A percentile compares a stretch with the other conserved stretches of the same genome.
Conservation (phyloP, 257 asterid genomes). For the Ehretia macrophylla region DNA sequence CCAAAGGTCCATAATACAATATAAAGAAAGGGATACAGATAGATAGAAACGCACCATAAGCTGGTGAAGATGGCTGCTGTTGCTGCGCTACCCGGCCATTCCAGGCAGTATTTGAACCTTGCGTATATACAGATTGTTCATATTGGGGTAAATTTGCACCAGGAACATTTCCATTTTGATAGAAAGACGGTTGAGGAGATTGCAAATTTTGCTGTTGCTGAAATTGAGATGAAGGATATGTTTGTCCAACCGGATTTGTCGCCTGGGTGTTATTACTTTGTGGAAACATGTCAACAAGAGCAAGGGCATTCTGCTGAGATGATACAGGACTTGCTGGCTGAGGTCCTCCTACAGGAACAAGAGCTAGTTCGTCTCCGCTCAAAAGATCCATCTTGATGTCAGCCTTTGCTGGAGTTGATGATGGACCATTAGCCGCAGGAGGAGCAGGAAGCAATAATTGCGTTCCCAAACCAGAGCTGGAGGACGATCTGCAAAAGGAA, state of each 20-base stretch:
- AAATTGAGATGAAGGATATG: slow-evolving; percentile 51
- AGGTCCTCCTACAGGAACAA: slow-evolving; percentile 79
- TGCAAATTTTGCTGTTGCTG: slow-evolving; percentile 54
- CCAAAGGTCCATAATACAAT: neutral
- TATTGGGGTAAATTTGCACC: slow-evolving; percentile 43
- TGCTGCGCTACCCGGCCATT: slow-evolving; percentile 56
- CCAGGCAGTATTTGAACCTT: slow-evolving; percentile 58
- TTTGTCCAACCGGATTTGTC: slow-evolving; percentile 46
- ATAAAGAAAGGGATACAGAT: neutral
- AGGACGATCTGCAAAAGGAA: slow-evolving; percentile 51
- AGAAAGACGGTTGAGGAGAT: slow-evolving; percentile 38
- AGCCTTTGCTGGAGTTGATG: slow-evolving; percentile 46
- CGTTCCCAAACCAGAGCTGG: slow-evolving; percentile 50
- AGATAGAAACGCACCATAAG: slow-evolving; percentile 42
- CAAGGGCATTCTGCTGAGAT: slow-evolving; percentile 84
- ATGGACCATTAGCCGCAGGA: slow-evolving; percentile 42
- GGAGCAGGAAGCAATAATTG: slow-evolving; percentile 66
- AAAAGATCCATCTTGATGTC: slow-evolving; percentile 77
- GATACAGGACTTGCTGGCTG: slow-evolving; percentile 58
- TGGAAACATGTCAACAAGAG: slow-evolving; percentile 85
- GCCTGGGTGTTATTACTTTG: slow-evolving; percentile 35
- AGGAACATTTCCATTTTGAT: slow-evolving; percentile 56
- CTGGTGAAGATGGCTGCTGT: slow-evolving; percentile 72
- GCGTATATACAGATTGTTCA: slow-evolving; percentile 50
- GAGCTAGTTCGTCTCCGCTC: slow-evolving; percentile 94